These are phyloP conservation scores for Cicer judaicum DNA, from an alignment of 306 rosid genomes.

Conservation along the genomic window DNA sequence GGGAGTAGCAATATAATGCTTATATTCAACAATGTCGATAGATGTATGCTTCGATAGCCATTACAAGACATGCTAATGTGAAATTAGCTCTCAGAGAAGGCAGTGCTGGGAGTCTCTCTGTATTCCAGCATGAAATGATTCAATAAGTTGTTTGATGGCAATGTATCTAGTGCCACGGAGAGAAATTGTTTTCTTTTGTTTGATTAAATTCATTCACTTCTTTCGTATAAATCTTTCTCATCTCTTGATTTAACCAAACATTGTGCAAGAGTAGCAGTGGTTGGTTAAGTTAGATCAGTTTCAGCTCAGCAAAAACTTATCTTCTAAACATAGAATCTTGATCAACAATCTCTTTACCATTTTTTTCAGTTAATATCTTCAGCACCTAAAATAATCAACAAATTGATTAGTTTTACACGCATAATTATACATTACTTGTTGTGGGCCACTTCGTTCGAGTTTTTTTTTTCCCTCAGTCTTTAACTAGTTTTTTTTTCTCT, in stretches of 20 bases:
- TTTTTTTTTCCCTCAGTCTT: no score
- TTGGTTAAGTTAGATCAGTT: neutral
- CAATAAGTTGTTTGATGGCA: neutral
- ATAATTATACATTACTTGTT: neutral
- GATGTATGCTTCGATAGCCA: neutral
- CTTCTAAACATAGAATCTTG: neutral
- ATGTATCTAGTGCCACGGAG: neutral
- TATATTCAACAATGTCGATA: neutral
- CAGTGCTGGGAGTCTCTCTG: conserved; percentile 14
- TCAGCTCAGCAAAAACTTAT: neutral
- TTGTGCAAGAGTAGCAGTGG: neutral
- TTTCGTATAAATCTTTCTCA: neutral
- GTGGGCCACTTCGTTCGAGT: no score
- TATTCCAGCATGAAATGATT: conserved; percentile 2
- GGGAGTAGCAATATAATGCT: neutral
- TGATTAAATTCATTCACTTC: neutral
- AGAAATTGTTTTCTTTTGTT: no score
- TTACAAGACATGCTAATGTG: neutral
- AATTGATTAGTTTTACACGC: neutral
- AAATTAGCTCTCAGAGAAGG: neutral
- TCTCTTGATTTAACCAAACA: neutral
- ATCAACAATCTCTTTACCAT: neutral
- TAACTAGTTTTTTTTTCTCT: no score
- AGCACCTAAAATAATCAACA: neutral
- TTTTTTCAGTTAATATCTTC: neutral